phyloP scores from a whole-genome alignment of 768 basidiomycete species.

The Calocera cornea region DNA sequence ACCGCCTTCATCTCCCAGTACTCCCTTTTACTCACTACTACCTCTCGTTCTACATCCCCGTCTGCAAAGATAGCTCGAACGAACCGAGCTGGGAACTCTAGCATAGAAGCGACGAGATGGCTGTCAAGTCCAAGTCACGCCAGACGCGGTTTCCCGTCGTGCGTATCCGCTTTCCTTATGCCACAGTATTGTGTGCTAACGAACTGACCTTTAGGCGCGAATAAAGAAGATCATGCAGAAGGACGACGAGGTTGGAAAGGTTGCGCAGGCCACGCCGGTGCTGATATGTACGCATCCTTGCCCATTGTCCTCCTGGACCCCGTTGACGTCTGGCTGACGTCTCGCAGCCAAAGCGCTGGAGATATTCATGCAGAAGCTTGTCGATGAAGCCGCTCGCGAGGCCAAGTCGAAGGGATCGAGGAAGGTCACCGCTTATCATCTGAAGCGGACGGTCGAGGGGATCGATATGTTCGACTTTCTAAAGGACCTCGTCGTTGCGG shows the following conservation, averaged over 20 bases:
- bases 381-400: constrained; percentile 71
- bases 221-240: constrained; percentile 99
- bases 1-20: not conserved
- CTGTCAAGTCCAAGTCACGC: constrained; percentile 84
- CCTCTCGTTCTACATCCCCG: not conserved
- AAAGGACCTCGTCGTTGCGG: constrained; percentile 72
- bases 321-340: not conserved
- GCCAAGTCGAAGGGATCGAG: constrained; percentile 65
- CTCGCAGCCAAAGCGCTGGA: constrained; percentile 84
- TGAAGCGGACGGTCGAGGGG: constrained; percentile 84
- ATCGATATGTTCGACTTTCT: constrained; percentile 88
- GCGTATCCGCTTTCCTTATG: constrained; percentile 23
- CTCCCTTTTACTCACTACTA: not conserved
- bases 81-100: not conserved
- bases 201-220: constrained; percentile 51
- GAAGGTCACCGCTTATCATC: constrained; percentile 83
- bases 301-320: not conserved
- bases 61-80: not conserved
- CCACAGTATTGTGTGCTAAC: not conserved
- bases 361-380: constrained; percentile 72
- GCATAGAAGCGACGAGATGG: not conserved
- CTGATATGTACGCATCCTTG: constrained; percentile 68
- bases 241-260: constrained; percentile 97
- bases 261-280: constrained; percentile 89
- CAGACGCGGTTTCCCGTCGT: constrained; percentile 86